Base-by-base conservation (phyloP, 306 rosid species). In the Amphicarpaea edgeworthii region DNA sequence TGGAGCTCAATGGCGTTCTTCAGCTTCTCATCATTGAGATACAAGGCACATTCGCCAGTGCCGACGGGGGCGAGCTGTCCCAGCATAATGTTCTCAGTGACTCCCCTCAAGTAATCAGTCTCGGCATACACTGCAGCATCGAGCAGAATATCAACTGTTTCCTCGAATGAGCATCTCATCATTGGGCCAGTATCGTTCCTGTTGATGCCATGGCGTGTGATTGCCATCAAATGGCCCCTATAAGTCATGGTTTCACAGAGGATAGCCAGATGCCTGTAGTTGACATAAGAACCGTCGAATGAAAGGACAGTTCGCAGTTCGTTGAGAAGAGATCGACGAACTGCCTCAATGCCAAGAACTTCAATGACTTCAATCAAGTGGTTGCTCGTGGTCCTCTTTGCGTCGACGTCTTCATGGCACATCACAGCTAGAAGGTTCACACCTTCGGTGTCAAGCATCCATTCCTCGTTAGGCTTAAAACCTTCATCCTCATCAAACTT, bases 101-200 rank as follows among this genome's bases (percentile, higher is more conserved):
- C 98, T 63, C 98, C 97, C 85, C 96, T 89, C 81, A 94, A 75
- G 72, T 85, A 28, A 77, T 95, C 98, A 9, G 91, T 81, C 81
- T 95, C 98, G 0, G 97, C 97, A 83, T 79, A 95, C n/a, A n/a
- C n/a, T n/a, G n/a, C n/a, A n/a, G n/a, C n/a, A n/a, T n/a, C n/a
- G n/a, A n/a, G n/a, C n/a, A 95, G 93, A 90, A 95, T 92, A 82
- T 95, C 98, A 78, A 95, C 98, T 1, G 98, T 90, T 83, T 92
- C 97, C 80, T 95, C 98, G 75, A 95, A 95, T 11, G 98, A 95
- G 82, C 98, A 95, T 67, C 98, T 86, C 98, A 92, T 95, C 98
- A 95, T 92, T n/a, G 98, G 98, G 8, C 97, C 98, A 8, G 96
- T 95, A 67, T 95, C 98, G 72, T 95, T 92, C 50, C 96, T 32